Conservation (phyloP, 345 rosid species). For the Gossypium mustelinum region DNA sequence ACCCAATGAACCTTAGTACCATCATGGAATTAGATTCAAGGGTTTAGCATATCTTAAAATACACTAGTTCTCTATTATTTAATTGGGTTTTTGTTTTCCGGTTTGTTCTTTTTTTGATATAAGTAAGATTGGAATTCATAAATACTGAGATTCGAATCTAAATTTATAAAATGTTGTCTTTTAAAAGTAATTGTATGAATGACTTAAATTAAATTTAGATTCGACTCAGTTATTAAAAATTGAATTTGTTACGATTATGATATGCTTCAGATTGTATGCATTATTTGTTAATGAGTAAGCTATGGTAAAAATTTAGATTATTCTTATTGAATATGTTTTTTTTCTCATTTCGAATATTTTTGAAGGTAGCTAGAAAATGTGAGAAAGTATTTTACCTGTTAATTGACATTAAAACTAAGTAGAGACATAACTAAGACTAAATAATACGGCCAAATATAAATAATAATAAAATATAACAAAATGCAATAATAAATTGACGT, state of each 20-base stretch:
- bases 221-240: neutral
- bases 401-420: too few relatives aligned
- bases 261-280: neutral
- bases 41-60: conserved; percentile 11
- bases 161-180: neutral
- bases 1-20: conserved; percentile 69
- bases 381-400: too few relatives aligned
- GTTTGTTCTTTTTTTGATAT: neutral
- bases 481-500: too few relatives aligned
- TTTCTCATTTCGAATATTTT: too few relatives aligned
- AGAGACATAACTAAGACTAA: too few relatives aligned
- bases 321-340: too few relatives aligned
- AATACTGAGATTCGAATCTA: neutral
- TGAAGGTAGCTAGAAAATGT: too few relatives aligned
- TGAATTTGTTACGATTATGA: neutral
- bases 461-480: too few relatives aligned
- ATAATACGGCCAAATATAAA: too few relatives aligned
- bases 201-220: neutral
- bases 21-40: conserved; percentile 50
- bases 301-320: neutral
- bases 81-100: neutral
- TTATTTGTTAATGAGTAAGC: neutral
- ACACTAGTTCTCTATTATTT: neutral
- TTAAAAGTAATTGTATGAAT: neutral
- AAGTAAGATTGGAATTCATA: neutral